Evolutionary conservation across 495 filamentous ascomycete species (phyloP), one percentile per base, ranked within the genome.

Genomic region (Penicillium angulare): DNA sequence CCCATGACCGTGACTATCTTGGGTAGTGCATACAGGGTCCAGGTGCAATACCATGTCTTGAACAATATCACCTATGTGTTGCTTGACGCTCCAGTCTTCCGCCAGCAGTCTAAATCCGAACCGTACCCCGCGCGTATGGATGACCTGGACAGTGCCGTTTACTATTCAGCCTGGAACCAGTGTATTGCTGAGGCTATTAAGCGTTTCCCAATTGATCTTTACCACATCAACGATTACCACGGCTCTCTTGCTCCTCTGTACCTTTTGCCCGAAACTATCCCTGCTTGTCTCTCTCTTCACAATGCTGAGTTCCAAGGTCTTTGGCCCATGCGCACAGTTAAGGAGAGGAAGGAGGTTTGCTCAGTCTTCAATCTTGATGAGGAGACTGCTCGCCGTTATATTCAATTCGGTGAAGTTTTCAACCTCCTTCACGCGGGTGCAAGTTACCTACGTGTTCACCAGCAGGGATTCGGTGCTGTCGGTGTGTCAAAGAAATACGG

Each of bases 191-290:
- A 82, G 50, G 68, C 83, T 0, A 82, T 87, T 55, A 76, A 73
- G 44, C 77, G 77, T 27, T 80, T 80, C 61, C 80, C 83, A 0
- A 78, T 88, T 46, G 85, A 89, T 57, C 65, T 89, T 16, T 90
- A 90, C 65, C 86, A 90, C 65, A 88, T 89, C 59, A 90, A 90
- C 66, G 86, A 90, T 62, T 90, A 89, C 61, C 86, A 90, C 59
- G 86, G 86, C 20, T 85, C 86, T 13, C 65, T 86, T 4, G 86
- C 86, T 31, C 86, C 86, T 23, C 71, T 89, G 6, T 85, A 90
- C 52, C 75, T 89, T 9, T 74, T 89, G 1, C 86, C 86, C 18
- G 62, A 78, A 21, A 85, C 71, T 0, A 65, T 76, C 42, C 77
- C 74, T 7, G 63, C 63, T 8, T 75, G 69, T 48, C 52, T 77